phyloP scores from a whole-genome alignment of 176 grass and related monocot genomes.

The Musa beccarii region DNA sequence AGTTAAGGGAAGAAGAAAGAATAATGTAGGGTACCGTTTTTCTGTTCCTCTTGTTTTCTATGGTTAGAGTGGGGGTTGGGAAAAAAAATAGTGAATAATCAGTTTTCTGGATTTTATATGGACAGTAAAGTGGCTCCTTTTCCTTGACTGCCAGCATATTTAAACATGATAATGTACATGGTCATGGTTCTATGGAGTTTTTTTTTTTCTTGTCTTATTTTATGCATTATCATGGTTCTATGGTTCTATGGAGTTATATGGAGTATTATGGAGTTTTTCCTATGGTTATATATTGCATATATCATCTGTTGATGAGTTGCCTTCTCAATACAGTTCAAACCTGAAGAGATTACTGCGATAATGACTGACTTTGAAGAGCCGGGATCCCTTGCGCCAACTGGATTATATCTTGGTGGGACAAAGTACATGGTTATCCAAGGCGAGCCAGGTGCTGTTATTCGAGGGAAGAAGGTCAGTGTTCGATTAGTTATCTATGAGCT shows the following conservation, averaged over 20 bases:
- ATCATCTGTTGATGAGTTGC: not conserved
- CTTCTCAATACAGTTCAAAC: constrained; percentile 3
- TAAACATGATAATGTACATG: not conserved
- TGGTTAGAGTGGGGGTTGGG: too few species aligned
- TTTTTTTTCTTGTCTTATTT: too few species aligned
- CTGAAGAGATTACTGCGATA: constrained; percentile 1
- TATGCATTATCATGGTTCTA: not conserved
- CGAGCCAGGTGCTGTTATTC: not conserved
- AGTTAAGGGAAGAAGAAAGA: too few species aligned
- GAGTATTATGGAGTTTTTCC: not conserved
- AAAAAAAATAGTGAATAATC: too few species aligned
- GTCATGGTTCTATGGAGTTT: not conserved
- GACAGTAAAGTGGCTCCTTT: not conserved
- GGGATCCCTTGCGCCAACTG: constrained; percentile 2
- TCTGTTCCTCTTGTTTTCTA: too few species aligned
- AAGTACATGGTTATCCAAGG: constrained; percentile 12
- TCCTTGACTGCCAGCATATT: not conserved
- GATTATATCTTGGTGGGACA: constrained; percentile 4
- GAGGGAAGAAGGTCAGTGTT: constrained; percentile 9
- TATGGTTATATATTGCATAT: not conserved
- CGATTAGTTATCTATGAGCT: not conserved
- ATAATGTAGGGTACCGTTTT: too few species aligned
- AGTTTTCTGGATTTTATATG: too few species aligned
- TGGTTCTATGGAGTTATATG: not conserved
- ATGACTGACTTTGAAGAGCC: not conserved